Percentiles rank a stretch among this genome's conserved stretches.
phyloP scores from a whole-genome alignment of 176 grass and related monocot genomes.

The Carex myosuroides region DNA sequence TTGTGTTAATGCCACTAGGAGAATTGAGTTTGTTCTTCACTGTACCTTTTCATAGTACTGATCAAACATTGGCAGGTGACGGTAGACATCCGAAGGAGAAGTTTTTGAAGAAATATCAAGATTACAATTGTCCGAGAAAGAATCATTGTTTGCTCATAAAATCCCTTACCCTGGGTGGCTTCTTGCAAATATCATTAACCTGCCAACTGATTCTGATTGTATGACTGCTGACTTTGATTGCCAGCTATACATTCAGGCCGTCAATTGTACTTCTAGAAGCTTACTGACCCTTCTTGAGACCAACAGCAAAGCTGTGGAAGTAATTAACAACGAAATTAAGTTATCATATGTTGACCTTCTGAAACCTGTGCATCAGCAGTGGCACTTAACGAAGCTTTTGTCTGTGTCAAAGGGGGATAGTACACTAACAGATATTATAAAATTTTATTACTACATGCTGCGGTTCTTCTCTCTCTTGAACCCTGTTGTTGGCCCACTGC shows the following conservation, averaged over 20 bases:
- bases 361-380: conserved; percentile 88
- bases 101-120: conserved; percentile 78
- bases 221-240: conserved; percentile 66
- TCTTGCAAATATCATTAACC: conserved; percentile 78
- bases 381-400: conserved; percentile 90
- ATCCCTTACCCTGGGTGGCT: conserved; percentile 80
- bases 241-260: conserved; percentile 52
- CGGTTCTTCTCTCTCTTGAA: conserved; percentile 69
- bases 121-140: conserved; percentile 50
- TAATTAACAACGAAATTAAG: conserved; percentile 20
- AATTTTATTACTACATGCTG: conserved; percentile 85
- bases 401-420: conserved; percentile 38
- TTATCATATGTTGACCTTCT: conserved; percentile 69
- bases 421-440: conserved; percentile 51
- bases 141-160: conserved; percentile 13
- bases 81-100: conserved; percentile 66
- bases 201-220: conserved; percentile 51
- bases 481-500: conserved; percentile 45
- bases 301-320: conserved; percentile 33
- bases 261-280: conserved; percentile 67
- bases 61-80: conserved; percentile 96
- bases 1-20: background rate
- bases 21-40: background rate
- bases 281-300: conserved; percentile 57
- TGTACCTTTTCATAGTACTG: conserved; percentile 29